Evolutionary conservation across 2,329 filamentous ascomycete genomes (phyloP).

Genomic region (Penicillium sp.): DNA sequence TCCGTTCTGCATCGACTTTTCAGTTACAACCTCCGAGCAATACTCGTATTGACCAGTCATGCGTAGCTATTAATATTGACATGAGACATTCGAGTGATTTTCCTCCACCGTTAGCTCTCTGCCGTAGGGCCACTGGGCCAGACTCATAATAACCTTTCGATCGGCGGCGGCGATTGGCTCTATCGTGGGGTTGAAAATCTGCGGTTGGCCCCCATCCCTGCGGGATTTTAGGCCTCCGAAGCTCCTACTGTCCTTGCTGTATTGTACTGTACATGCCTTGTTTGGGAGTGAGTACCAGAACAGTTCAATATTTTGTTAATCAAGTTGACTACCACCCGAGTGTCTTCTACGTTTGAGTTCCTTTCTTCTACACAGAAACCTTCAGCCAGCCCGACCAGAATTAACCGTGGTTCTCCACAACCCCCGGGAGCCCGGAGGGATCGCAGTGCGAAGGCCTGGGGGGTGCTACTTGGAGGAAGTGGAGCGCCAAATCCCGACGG

Average conservation of each 20-base stretch:
- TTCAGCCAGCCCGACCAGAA: too few species aligned
- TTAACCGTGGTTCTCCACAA: neutral
- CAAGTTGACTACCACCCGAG: too few species aligned
- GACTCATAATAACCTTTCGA: slow-evolving; percentile 19
- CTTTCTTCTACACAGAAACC: too few species aligned
- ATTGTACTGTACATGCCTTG: neutral
- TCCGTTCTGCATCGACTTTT: too few species aligned
- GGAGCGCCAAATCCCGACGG: neutral
- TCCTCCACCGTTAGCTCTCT: neutral
- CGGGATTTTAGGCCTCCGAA: slow-evolving; percentile 14
- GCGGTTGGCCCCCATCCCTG: slow-evolving; percentile 15
- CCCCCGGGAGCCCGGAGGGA: neutral
- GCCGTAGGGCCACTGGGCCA: neutral
- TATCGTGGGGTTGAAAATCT: slow-evolving; percentile 2
- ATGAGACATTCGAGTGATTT: neutral
- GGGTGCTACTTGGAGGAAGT: neutral
- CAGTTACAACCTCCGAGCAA: neutral
- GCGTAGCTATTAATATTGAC: neutral
- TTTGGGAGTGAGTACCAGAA: neutral
- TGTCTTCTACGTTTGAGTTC: too few species aligned
- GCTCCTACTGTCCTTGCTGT: neutral
- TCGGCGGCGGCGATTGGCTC: slow-evolving; percentile 11
- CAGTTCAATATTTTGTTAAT: too few species aligned
- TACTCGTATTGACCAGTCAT: neutral
- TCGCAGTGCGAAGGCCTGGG: neutral